Evolutionary conservation across 1,284 basidiomycete genomes (phyloP), one percentile per base, ranked within the genome.

Genomic region (Omphalotus olearius): DNA sequence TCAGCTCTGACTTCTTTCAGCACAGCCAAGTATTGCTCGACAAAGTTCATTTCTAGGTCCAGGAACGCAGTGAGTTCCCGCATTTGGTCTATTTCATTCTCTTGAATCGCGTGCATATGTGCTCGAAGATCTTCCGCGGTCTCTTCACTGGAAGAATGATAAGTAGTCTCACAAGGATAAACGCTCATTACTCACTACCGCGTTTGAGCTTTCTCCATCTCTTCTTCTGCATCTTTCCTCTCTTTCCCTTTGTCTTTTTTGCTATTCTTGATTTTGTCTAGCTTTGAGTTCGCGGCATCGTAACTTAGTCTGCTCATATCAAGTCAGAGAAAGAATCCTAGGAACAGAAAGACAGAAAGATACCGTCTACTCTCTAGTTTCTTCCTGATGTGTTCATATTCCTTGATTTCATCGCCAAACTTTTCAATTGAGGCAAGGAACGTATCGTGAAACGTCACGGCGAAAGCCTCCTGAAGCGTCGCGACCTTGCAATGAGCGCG

Each of bases 401-500:
- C 87, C 60, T 81, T 85, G 63, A 91, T 80, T 40, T 87, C 82
- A 14, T 82, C 82, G 16, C 69, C 70, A 53, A 84, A 82, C 39
- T 68, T 73, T 55, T 82, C 74, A 42, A 91, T 72, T 2, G 86
- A 82, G 0, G 74, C 60, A 17, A 93, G 65, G 63, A 88, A 93
- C 3, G 82, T 82, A 59, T 88, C 87, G 30, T 76, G 75, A 47
- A 93, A 78, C 1, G 80, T 79, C 52, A 85, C 66, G 0, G 85
- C 83, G 62, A 82, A 91, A 1, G 83, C 80, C 60, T 93, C 90
- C 65, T 93, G 91, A 14, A 91, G 72, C 11, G 80, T 81, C 2
- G 91, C 91, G 33, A 91, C 71, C 63, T 85, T 86, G 69, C 88
- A 91, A 59, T 91, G 86, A 1, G 88, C 89, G 54, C 84, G 80